Base-by-base conservation (phyloP, 2,329 filamentous ascomycete species). In the Arthrobotrys musiformis region DNA sequence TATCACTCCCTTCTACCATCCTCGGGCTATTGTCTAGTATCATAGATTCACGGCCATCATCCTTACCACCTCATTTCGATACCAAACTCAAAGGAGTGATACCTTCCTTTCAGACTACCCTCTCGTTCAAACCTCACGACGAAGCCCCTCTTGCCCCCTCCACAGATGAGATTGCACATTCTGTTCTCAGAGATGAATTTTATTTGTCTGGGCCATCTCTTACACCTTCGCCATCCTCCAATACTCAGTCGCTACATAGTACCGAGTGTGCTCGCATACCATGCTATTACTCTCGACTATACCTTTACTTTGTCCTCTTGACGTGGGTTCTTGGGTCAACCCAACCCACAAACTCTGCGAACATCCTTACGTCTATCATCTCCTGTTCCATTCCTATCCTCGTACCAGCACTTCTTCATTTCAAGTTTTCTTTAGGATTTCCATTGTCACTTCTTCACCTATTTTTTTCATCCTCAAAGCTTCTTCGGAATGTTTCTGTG, bases 371-470 rank as follows among this genome's bases (percentile, higher is more conserved):
- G 28, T 52, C 26, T 17, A 30, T 30, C 33, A 0, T 30, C 24
- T 33, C 56, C 5, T 13, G 6, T 30, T 48, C 11, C 13, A 22
- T 70, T 22, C 54, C 67, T 22, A 44, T 62, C n/a, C 2, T 46
- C 4, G 8, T 70, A 13, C 67, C 56, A n/a, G 1, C 44, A 35
- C 56, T 70, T 8, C 30, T 63, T 24, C 50, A 70, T 17, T 50
- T 70, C 28, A 63, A 70, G 13, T 19, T 54, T 26, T 54, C n/a
- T 24, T 6, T 70, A 30, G 40, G 28, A 22, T 61, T 70, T 17
- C 67, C 67, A 4, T 30, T 70, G 30, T 70, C 56, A n/a, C 11
- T 70, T 15, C 44, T 60, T 22, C 67, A 70, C 56, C 30, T 70
- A 17, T 15, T 4, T 4, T 63, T 54, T 19, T 35, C 24, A 28